phyloP scores from a whole-genome alignment of 2,329 filamentous ascomycete species.

The Penicillium occitanis region DNA sequence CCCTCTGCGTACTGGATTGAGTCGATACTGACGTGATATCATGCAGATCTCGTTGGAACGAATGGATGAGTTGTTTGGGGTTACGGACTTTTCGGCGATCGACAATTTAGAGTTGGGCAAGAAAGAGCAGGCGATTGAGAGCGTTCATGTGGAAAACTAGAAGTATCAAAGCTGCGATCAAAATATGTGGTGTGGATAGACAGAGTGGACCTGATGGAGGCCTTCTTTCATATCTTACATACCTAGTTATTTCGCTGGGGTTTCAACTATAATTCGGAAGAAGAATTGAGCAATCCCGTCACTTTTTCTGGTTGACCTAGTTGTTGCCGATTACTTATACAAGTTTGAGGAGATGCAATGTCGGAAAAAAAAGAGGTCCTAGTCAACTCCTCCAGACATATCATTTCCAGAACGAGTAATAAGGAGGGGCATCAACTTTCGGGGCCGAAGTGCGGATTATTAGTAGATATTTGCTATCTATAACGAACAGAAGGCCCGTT shows the following conservation, averaged over 20 bases:
- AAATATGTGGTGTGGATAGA: not conserved
- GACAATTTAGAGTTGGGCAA: conserved; percentile 3
- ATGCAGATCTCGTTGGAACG: conserved; percentile 53
- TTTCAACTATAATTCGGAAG: not conserved
- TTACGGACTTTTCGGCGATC: conserved; percentile 7
- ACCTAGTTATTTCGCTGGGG: not conserved
- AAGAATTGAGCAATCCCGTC: not conserved
- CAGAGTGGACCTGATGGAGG: no score
- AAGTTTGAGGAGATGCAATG: no score
- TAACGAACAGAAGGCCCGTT: not conserved
- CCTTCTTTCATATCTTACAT: not conserved
- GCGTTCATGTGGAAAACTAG: not conserved
- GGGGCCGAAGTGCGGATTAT: not conserved
- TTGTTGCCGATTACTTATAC: not conserved
- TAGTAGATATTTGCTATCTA: not conserved
- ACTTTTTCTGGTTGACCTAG: not conserved
- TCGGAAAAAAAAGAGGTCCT: not conserved
- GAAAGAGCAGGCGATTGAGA: not conserved
- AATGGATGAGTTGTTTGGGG: conserved; percentile 66
- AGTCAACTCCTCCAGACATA: not conserved
- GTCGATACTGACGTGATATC: not conserved
- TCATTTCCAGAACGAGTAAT: no score
- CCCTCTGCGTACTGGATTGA: no score
- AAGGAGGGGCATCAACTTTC: no score
- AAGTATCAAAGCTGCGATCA: not conserved